Evolutionary conservation across 345 rosid species (phyloP).

Genomic region (Pugionium cornutum): DNA sequence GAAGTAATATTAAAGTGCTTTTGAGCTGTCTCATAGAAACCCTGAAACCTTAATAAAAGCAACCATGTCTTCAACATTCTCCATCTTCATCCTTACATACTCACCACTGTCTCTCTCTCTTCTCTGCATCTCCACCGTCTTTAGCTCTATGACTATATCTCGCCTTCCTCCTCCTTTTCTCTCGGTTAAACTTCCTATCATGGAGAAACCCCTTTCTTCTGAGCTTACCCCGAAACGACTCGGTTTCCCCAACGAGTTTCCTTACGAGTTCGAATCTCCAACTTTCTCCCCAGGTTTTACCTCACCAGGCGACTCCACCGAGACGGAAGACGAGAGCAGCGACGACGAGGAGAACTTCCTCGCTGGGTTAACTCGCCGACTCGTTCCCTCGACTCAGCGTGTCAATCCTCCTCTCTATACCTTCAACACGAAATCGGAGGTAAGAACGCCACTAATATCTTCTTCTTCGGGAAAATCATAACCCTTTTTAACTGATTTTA

Average conservation of each 20-base stretch:
- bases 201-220: neutral
- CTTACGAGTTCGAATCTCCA: slow-evolving; percentile 57
- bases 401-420: no score
- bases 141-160: neutral
- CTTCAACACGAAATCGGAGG: no score
- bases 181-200: neutral
- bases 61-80: slow-evolving; percentile 41
- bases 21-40: slow-evolving; percentile 45
- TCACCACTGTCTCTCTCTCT: neutral
- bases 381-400: slow-evolving; percentile 54
- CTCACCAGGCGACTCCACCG: slow-evolving; percentile 63
- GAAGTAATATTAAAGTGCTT: slow-evolving; percentile 38
- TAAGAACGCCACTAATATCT: no score
- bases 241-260: slow-evolving; percentile 57
- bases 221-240: slow-evolving; percentile 32
- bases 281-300: slow-evolving; percentile 43
- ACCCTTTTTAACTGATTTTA: no score
- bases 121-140: neutral
- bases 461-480: no score
- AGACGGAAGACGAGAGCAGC: slow-evolving; percentile 46
- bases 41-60: slow-evolving; percentile 48
- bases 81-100: slow-evolving; percentile 32
- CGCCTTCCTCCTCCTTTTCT: neutral
- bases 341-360: slow-evolving; percentile 79
- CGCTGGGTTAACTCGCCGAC: slow-evolving; percentile 62